Evolutionary conservation across 176 grass and related monocot genomes (phyloP), one percentile per base, ranked within the genome.

Genomic region (Elymus sibiricus): DNA sequence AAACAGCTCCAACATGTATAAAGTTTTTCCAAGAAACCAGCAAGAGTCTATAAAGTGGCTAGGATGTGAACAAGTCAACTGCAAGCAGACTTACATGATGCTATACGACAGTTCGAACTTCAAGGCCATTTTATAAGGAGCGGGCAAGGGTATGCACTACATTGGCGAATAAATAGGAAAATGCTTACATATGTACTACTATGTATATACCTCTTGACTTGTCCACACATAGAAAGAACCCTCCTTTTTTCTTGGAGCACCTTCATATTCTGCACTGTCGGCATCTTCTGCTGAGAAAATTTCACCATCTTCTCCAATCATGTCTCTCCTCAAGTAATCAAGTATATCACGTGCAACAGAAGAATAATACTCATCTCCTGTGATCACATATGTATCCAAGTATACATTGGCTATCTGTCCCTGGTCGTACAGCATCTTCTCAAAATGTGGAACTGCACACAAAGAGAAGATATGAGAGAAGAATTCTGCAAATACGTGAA

Each of bases 341-440:
- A 98, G 88, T 87, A 98, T 89, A 89, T 98, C 93, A 53, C 78
- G 83, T 79, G 90, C 88, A 81, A 92, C 81, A 55, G 62, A 92
- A 85, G 88, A 87, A 78, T 98, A 98, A 63, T 87, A 89, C 43
- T 86, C 78, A 22, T 98, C 93, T 73, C 88, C 77, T 29, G 91
- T 95, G 19, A 98, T 94, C 44, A 88, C 70, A 90, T 92, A 98
- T 61, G 90, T 87, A 83, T 98, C 93, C 64, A 98, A 81, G 77
- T 95, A 98, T 17, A 90, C 87, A 87, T 98, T 95, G 39, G 92
- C 86, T 74, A 98, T 85, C 76, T 98, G 96, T 60, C 93, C 93
- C 82, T 98, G 96, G 81, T 98, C 96, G 14, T 98, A 98, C 76
- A 98, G 47, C 96, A 98, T 98, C 88, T 98, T 95, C 84, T 98